Evolutionary conservation across 139 green algal genomes (phyloP).

Genomic region (Microglena sp.): DNA sequence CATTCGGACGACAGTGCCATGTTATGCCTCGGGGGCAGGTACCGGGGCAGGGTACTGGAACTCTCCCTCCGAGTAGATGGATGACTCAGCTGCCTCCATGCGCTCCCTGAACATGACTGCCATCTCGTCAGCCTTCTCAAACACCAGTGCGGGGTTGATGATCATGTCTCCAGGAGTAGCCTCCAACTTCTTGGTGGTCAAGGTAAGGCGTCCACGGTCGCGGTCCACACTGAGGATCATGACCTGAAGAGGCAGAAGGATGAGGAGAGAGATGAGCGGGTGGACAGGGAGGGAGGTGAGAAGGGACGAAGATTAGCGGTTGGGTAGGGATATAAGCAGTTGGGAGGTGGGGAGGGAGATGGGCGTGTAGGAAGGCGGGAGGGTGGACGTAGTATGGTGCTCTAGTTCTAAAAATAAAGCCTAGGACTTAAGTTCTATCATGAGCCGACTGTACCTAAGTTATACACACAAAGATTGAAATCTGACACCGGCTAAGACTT

Average conservation of each 20-base stretch:
- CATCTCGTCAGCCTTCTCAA: constrained; percentile 92
- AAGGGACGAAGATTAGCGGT: neutral
- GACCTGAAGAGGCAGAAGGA: constrained; percentile 46
- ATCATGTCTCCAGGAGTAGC: constrained; percentile 92
- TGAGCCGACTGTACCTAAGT: too few relatives aligned
- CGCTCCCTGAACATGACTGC: constrained; percentile 60
- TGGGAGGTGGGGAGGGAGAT: neutral
- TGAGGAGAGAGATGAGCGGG: neutral
- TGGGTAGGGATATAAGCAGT: neutral
- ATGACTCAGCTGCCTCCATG: constrained; percentile 13
- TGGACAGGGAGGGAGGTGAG: too few relatives aligned
- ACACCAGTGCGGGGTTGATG: constrained; percentile 80
- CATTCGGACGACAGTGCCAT: too few relatives aligned
- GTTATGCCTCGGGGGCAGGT: too few relatives aligned
- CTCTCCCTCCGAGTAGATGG: too few relatives aligned
- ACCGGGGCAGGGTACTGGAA: too few relatives aligned
- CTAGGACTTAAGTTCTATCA: too few relatives aligned
- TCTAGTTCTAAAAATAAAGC: too few relatives aligned
- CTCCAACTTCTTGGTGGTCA: constrained; percentile 98
- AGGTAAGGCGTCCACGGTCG: constrained; percentile 72
- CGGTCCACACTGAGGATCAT: constrained; percentile 90
- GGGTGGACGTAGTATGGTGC: neutral
- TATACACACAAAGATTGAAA: too few relatives aligned
- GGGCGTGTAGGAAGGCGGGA: neutral
- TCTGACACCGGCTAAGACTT: too few relatives aligned